These are phyloP conservation scores for Conringia planisiliqua DNA, from an alignment of 345 rosid genomes.

Conservation along the genomic window DNA sequence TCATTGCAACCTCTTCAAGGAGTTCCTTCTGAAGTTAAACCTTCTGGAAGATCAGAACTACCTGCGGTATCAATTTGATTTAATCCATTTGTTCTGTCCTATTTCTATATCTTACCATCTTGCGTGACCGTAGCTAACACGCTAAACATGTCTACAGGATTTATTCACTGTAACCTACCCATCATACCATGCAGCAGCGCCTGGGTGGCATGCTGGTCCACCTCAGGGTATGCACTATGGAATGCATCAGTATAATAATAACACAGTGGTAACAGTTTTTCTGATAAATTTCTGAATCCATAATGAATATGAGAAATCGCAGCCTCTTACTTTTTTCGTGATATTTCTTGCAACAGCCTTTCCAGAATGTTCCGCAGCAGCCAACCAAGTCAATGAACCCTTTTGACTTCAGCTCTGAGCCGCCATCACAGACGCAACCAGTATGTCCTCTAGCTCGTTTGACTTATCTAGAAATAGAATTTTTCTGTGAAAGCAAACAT, in stretches of 20 bases:
- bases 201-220: slow-evolving; percentile 78
- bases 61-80: slow-evolving; percentile 55
- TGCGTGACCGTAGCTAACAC: background rate
- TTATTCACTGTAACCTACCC: slow-evolving; percentile 62
- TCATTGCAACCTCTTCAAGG: slow-evolving; percentile 45
- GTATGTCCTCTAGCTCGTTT: slow-evolving; percentile 44
- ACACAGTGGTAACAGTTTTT: slow-evolving; percentile 45
- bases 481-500: background rate
- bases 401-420: slow-evolving; percentile 60
- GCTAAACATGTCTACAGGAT: slow-evolving; percentile 50
- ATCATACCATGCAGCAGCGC: slow-evolving; percentile 46
- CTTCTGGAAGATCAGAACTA: slow-evolving; percentile 64
- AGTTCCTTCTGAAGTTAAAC: slow-evolving; percentile 44
- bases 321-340: background rate
- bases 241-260: slow-evolving; percentile 58
- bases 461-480: background rate
- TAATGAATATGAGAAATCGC: slow-evolving; percentile 5
- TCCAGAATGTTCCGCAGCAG: slow-evolving; percentile 51
- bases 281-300: background rate
- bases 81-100: background rate
- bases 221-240: slow-evolving; percentile 57
- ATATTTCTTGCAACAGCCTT: slow-evolving; percentile 43
- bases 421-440: slow-evolving; percentile 49
- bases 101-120: background rate
- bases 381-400: slow-evolving; percentile 70